Evolutionary conservation across 1,284 basidiomycete species (phyloP), one percentile per base, ranked within the genome.

Genomic region (Ceratobasidium theobromae): DNA sequence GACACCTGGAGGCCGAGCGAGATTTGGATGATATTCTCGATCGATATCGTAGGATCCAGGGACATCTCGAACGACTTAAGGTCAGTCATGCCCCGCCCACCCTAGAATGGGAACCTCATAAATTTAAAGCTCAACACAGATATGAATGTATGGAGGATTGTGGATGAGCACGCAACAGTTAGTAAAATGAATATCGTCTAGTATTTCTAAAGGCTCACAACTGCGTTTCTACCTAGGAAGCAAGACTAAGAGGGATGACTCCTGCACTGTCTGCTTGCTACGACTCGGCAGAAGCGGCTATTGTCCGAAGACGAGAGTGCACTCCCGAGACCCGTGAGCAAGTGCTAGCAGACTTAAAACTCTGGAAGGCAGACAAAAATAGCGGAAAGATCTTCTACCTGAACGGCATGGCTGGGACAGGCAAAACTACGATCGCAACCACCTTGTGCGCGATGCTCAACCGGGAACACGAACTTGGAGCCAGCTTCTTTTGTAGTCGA

Each of bases 331-430:
- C 54, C n/a, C 38, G 54, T 4, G 21, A 12, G 16, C 6, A 27
- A 5, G 28, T 57, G 23, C 41, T 57, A 9, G 41, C 40, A 9
- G 35, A 28, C 6, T 11, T 55, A 14, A n/a, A 21, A 6, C n/a
- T 41, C 8, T 55, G 53, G 53, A 28, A 23, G 3, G 18, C 43
- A 8, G 18, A n/a, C 9, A 8, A 11, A 9, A 21, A 45, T 1
- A 18, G n/a, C 4, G 45, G 46, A 14, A 35, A 32, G 28, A 16
- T 60, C n/a, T 60, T 48, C 43, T 60, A 45, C 43, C 41, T 60
- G 23, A 60, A 60, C 43, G 45, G 55, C 30, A 60, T 60, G 55
- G 55, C 55, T 27, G 53, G 33, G 14, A 43, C 38, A 16, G 28
- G 54, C 14, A 58, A 58, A 27, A 58, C 54, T 27, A 58, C 54